Conservation (phyloP, 306 rosid species). For the Trifolium subterraneum region DNA sequence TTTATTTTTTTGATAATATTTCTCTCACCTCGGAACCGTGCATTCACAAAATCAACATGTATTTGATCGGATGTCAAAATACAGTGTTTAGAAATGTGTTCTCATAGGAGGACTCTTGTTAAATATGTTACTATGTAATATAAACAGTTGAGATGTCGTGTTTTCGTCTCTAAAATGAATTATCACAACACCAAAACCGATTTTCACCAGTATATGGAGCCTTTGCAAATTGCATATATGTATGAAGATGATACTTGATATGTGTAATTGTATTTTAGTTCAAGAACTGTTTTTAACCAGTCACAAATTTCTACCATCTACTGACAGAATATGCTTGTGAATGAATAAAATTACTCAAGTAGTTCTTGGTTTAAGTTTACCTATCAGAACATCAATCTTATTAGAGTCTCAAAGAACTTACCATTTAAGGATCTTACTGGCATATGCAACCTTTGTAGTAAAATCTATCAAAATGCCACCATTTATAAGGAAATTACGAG, state of each 20-base stretch:
- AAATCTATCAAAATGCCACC: constrained; percentile 67
- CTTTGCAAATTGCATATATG: background rate
- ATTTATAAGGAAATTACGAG: constrained; percentile 61
- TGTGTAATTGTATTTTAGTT: too few relatives aligned
- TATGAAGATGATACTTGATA: background rate
- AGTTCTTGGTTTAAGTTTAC: constrained; percentile 7
- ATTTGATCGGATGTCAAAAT: too few relatives aligned
- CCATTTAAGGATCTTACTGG: constrained; percentile 83
- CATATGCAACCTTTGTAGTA: constrained; percentile 56
- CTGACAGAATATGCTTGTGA: constrained; percentile 6
- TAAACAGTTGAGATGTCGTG: background rate
- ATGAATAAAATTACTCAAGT: constrained; percentile 18
- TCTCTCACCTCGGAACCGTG: too few relatives aligned
- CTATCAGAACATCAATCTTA: constrained; percentile 9
- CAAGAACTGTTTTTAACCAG: background rate
- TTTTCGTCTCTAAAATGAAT: background rate
- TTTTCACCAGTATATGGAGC: background rate
- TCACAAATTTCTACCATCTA: background rate
- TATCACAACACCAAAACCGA: background rate
- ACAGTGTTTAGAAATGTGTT: too few relatives aligned
- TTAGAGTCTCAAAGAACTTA: constrained; percentile 42
- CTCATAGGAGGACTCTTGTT: too few relatives aligned
- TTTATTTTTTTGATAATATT: too few relatives aligned
- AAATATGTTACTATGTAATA: background rate
- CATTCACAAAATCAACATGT: too few relatives aligned